Evolutionary conservation across 176 grass and related monocot genomes (phyloP).

Genomic region (Triticum dicoccoides): DNA sequence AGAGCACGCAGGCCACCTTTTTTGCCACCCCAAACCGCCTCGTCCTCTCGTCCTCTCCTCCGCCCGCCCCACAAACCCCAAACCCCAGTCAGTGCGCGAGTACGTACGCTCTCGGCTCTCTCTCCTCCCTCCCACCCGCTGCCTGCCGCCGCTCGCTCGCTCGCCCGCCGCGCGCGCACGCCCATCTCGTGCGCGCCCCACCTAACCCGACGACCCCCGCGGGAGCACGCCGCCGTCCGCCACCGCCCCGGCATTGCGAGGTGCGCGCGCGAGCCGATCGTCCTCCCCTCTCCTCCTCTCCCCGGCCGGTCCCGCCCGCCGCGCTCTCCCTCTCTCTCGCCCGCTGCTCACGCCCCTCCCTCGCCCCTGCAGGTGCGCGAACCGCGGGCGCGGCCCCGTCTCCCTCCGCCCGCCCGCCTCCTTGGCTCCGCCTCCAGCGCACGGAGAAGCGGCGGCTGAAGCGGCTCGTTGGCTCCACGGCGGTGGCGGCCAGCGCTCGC

Average conservation of each 20-base stretch:
- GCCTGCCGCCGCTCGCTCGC: not conserved
- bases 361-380: not conserved
- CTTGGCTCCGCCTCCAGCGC: not conserved
- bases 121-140: not conserved
- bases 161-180: conserved; percentile 13
- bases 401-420: not conserved
- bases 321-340: not conserved
- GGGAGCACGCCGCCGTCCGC: not conserved
- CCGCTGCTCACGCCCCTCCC: not conserved
- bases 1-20: not conserved
- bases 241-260: not conserved
- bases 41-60: not conserved
- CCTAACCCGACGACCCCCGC: not conserved
- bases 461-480: too few species aligned
- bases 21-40: not conserved
- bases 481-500: too few species aligned
- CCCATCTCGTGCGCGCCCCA: conserved; percentile 28
- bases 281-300: not conserved
- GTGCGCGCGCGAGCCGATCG: not conserved
- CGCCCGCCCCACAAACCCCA: not conserved
- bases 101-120: not conserved
- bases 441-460: not conserved
- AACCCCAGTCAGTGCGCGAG: not conserved
- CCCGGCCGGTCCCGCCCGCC: not conserved
- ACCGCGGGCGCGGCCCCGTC: not conserved